Conservation (phyloP, 345 rosid genomes). For the Salix viminalis region DNA sequence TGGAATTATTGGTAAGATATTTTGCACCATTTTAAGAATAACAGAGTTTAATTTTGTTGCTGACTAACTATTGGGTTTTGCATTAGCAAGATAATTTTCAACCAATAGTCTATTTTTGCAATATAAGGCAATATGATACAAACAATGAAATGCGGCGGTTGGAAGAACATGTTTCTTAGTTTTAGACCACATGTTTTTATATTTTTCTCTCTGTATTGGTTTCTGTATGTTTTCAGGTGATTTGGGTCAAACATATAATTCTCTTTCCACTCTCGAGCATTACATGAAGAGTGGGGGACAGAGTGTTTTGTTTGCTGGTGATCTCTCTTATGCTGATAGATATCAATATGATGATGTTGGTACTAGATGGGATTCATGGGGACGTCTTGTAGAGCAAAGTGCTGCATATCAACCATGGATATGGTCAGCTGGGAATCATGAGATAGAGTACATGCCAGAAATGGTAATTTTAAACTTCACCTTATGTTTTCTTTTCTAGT, state of each 20-base stretch:
- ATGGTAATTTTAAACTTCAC: slow-evolving; percentile 8
- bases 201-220: background rate
- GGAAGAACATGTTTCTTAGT: slow-evolving; percentile 5
- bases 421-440: slow-evolving; percentile 45
- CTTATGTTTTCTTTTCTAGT: background rate
- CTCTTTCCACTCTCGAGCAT: slow-evolving; percentile 41
- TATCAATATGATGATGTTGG: slow-evolving; percentile 33
- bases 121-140: background rate
- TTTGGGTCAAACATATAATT: slow-evolving; percentile 44
- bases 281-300: slow-evolving; percentile 36
- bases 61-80: background rate
- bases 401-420: slow-evolving; percentile 53
- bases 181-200: background rate
- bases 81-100: background rate
- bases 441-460: slow-evolving; percentile 37
- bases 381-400: slow-evolving; percentile 38
- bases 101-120: too few relatives aligned
- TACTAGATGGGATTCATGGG: slow-evolving; percentile 48
- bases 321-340: slow-evolving; percentile 49
- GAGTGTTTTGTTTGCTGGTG: slow-evolving; percentile 38
- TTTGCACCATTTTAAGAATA: background rate
- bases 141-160: background rate
- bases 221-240: slow-evolving; percentile 30
- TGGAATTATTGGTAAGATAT: slow-evolving; percentile 36
- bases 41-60: background rate